A percentile compares a stretch with the other conserved stretches of the same genome.
Conservation (phyloP, 2,329 filamentous ascomycete genomes). For the Pleurostoma richardsiae region DNA sequence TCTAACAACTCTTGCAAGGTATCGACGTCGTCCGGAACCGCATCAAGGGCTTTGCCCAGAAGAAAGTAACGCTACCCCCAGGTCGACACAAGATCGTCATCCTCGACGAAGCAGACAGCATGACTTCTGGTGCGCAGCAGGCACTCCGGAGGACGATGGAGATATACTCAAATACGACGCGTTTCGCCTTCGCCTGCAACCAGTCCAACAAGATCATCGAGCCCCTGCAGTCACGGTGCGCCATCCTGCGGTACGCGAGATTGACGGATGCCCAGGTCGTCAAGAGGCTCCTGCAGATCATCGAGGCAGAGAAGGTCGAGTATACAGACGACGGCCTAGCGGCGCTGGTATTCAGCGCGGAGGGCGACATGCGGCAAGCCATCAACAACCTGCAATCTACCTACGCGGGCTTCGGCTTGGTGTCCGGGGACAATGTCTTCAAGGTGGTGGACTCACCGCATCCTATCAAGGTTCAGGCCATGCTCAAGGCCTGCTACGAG, state of each 20-base stretch:
- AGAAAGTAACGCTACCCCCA: conserved; percentile 90
- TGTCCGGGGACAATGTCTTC: conserved; percentile 98
- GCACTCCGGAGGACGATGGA: conserved; percentile 96
- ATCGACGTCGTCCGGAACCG: conserved; percentile 96
- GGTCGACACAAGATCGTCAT: conserved; percentile 96
- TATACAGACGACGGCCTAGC: conserved; percentile 91
- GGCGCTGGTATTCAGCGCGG: conserved; percentile 93
- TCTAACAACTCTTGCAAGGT: conserved; percentile 39
- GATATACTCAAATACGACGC: conserved; percentile 93
- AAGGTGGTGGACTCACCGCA: conserved; percentile 95
- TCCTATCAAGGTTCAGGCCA: conserved; percentile 96
- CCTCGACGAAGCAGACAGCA: conserved; percentile 95
- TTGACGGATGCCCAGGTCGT: conserved; percentile 91
- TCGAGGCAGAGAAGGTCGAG: conserved; percentile 84
- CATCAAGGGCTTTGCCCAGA: conserved; percentile 98
- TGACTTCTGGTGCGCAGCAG: conserved; percentile 96
- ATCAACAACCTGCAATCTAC: conserved; percentile 98
- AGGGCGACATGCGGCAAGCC: conserved; percentile 97
- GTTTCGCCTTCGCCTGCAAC: conserved; percentile 98
- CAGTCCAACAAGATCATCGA: conserved; percentile 99
- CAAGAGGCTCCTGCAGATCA: conserved; percentile 85
- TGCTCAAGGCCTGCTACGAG: conserved; percentile 96
- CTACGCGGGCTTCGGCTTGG: conserved; percentile 87
- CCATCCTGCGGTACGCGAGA: conserved; percentile 88
- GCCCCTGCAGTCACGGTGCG: conserved; percentile 93